Conservation (phyloP, 805 yeast species). For the Debaryomyces tyrocola region DNA sequence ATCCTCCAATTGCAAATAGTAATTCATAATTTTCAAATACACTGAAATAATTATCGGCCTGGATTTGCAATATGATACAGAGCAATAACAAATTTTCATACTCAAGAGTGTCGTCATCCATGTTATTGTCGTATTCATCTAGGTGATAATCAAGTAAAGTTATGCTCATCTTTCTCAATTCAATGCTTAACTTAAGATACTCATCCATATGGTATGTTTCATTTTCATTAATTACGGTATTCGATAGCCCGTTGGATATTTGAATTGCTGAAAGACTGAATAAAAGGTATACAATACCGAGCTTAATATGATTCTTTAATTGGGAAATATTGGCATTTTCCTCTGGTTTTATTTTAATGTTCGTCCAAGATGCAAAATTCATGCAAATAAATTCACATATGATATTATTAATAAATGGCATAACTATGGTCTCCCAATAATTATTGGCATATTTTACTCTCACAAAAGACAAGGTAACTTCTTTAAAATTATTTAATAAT, state of each 20-base stretch:
- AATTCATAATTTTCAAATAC: conserved; percentile 44
- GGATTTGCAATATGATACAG: conserved; percentile 36
- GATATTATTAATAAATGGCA: conserved; percentile 29
- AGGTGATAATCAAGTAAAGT: conserved; percentile 38
- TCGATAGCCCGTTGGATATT: conserved; percentile 2
- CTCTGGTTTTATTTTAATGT: conserved; percentile 1
- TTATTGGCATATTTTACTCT: conserved; percentile 21
- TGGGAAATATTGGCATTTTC: conserved; percentile 8
- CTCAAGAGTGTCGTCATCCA: conserved; percentile 17
- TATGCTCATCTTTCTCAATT: conserved; percentile 35
- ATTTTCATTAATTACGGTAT: conserved; percentile 11
- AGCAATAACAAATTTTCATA: conserved; percentile 36
- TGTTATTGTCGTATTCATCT: conserved; percentile 38
- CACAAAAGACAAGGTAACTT: conserved; percentile 24
- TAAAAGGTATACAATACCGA: conserved; percentile 22
- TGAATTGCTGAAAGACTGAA: conserved; percentile 24
- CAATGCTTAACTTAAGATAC: conserved; percentile 28
- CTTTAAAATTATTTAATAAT: conserved; percentile 16
- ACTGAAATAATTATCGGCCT: conserved; percentile 37
- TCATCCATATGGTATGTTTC: conserved; percentile 18
- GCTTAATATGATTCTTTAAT: conserved; percentile 18
- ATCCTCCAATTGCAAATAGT: conserved; percentile 42
- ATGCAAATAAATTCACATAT: conserved; percentile 28
- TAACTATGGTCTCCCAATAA: conserved; percentile 28
- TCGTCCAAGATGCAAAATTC: conserved; percentile 10